A percentile compares a stretch with the other conserved stretches of the same genome.
Conservation (phyloP, 257 asterid species). For the Oldenlandia corymbosa region DNA sequence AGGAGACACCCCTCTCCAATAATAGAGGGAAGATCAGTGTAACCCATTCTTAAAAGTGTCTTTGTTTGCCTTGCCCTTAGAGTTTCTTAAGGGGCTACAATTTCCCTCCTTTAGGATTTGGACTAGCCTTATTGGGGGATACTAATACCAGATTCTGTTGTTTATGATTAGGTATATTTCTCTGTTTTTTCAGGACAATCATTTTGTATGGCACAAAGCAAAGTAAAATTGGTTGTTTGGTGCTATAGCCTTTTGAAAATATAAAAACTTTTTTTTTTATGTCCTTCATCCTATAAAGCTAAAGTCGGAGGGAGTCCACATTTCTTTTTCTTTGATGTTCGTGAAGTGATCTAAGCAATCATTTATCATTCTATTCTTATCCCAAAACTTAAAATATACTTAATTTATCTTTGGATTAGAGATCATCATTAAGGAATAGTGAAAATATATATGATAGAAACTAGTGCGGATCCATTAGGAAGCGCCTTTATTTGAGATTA, state of each 20-base stretch:
- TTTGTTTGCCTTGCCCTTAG: neutral
- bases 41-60: conserved; percentile 3
- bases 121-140: neutral
- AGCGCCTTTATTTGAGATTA: too few relatives aligned
- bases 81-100: neutral
- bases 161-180: neutral
- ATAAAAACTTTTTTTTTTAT: too few relatives aligned
- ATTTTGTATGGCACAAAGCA: neutral
- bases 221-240: neutral
- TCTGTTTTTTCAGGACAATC: neutral
- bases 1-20: conserved; percentile 1
- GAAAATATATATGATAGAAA: too few relatives aligned
- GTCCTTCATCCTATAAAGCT: neutral
- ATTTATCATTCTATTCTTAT: neutral
- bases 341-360: neutral
- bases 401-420: too few relatives aligned
- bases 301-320: neutral
- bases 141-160: too few relatives aligned
- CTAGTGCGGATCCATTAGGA: too few relatives aligned
- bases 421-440: neutral
- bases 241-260: neutral
- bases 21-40: neutral
- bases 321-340: neutral
- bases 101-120: neutral
- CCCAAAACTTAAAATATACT: too few relatives aligned